These are phyloP conservation scores for Epichloe bromicola DNA, from an alignment of 2,329 filamentous ascomycete species.

Conservation along the genomic window DNA sequence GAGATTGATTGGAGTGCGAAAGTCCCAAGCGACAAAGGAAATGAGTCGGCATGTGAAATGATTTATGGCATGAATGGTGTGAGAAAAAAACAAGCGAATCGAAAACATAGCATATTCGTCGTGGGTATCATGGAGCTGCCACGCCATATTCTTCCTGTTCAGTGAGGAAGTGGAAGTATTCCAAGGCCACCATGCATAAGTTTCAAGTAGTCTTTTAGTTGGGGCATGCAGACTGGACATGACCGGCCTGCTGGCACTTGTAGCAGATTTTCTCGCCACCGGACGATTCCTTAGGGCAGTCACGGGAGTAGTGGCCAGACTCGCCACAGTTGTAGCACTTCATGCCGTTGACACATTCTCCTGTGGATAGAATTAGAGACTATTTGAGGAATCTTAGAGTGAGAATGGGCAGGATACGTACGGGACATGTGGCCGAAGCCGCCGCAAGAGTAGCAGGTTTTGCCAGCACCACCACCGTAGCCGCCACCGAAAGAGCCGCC, in stretches of 20 bases:
- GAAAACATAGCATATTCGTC: constrained; percentile 16
- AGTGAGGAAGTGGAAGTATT: constrained; percentile 11
- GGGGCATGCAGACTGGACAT: constrained; percentile 90
- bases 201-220: constrained; percentile 33
- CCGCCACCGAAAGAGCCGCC: constrained; percentile 26
- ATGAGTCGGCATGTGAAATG: constrained; percentile 10
- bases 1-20: not conserved
- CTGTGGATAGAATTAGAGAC: constrained; percentile 24
- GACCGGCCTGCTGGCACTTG: constrained; percentile 75
- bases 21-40: constrained; percentile 2
- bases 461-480: constrained; percentile 41
- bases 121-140: constrained; percentile 31
- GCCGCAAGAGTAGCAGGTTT: constrained; percentile 97
- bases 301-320: constrained; percentile 86
- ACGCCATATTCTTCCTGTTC: constrained; percentile 22
- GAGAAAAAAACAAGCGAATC: constrained; percentile 17
- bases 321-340: constrained; percentile 99
- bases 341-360: constrained; percentile 94
- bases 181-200: constrained; percentile 9
- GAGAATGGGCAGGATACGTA: constrained; percentile 23
- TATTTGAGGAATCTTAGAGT: no score
- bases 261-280: constrained; percentile 94
- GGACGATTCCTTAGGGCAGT: constrained; percentile 86
- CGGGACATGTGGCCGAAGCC: constrained; percentile 95
- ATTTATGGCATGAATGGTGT: constrained; percentile 4